These are phyloP conservation scores for Clarireedia monteithiana DNA, from an alignment of 2,329 filamentous ascomycete genomes.

Conservation along the genomic window DNA sequence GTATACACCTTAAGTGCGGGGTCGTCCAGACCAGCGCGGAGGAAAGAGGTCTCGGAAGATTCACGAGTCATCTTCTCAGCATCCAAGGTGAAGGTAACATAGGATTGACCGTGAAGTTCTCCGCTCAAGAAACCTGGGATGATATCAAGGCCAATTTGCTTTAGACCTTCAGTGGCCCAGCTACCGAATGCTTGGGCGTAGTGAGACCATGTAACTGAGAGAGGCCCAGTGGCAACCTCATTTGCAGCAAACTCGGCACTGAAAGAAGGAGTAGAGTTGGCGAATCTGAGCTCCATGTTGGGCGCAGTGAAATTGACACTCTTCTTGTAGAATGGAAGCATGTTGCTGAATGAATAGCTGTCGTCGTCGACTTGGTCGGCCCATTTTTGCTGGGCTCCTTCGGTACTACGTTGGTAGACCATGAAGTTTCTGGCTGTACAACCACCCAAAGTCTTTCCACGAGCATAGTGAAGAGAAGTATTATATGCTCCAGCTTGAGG, in stretches of 20 bases:
- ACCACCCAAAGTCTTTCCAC: conserved; percentile 28
- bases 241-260: conserved; percentile 23
- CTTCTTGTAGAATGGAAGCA: conserved; percentile 36
- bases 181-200: conserved; percentile 31
- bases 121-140: conserved; percentile 35
- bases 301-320: conserved; percentile 8
- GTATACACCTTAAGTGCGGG: conserved; percentile 32
- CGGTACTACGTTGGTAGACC: conserved; percentile 26
- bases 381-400: conserved; percentile 35
- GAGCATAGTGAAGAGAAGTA: conserved; percentile 20
- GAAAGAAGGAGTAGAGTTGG: conserved; percentile 26
- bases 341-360: conserved; percentile 37
- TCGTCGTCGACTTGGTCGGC: conserved; percentile 33
- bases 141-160: conserved; percentile 29
- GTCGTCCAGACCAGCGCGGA: conserved; percentile 12
- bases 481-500: conserved; percentile 16
- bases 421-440: conserved; percentile 28
- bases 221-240: conserved; percentile 27
- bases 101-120: conserved; percentile 33
- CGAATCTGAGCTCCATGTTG: conserved; percentile 11
- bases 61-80: conserved; percentile 24
- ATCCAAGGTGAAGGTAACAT: conserved; percentile 27
- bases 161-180: conserved; percentile 27
- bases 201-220: conserved; percentile 35
- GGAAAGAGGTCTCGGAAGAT: conserved; percentile 33